A percentile compares a stretch with the other conserved stretches of the same genome.
phyloP scores from a whole-genome alignment of 257 asterid species.

The Solanum piurae region DNA sequence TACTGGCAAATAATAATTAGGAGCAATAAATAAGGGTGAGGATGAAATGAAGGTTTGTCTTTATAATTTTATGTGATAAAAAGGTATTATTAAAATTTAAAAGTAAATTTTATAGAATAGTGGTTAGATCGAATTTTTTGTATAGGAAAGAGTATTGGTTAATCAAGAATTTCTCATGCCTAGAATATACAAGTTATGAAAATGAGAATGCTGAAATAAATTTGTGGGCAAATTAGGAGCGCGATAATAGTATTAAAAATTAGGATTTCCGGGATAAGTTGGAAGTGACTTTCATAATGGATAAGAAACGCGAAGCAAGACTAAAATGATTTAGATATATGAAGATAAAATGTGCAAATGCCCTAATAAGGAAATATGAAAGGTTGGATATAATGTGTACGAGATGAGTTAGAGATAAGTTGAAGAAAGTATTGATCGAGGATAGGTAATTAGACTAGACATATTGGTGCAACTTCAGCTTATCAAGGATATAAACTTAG shows the following conservation, averaged over 20 bases:
- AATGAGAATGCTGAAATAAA: too few relatives aligned
- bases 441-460: too few relatives aligned
- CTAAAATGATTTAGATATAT: too few relatives aligned
- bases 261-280: accelerated
- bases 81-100: not conserved
- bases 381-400: not conserved
- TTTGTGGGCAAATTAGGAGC: not conserved
- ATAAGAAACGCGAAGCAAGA: too few relatives aligned
- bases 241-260: too few relatives aligned
- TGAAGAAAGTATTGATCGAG: not conserved
- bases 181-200: too few relatives aligned
- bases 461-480: too few relatives aligned
- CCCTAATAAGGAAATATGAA: not conserved
- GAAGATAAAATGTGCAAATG: not conserved
- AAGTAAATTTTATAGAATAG: too few relatives aligned
- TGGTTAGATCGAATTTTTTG: not conserved
- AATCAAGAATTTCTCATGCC: too few relatives aligned
- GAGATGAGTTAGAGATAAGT: not conserved
- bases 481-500: too few relatives aligned
- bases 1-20: not conserved
- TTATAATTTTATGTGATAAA: not conserved
- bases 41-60: not conserved
- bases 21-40: not conserved
- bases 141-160: not conserved
- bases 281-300: not conserved